These are phyloP conservation scores for Alternaria dauci DNA, from an alignment of 2,329 filamentous ascomycete species.

Conservation along the genomic window DNA sequence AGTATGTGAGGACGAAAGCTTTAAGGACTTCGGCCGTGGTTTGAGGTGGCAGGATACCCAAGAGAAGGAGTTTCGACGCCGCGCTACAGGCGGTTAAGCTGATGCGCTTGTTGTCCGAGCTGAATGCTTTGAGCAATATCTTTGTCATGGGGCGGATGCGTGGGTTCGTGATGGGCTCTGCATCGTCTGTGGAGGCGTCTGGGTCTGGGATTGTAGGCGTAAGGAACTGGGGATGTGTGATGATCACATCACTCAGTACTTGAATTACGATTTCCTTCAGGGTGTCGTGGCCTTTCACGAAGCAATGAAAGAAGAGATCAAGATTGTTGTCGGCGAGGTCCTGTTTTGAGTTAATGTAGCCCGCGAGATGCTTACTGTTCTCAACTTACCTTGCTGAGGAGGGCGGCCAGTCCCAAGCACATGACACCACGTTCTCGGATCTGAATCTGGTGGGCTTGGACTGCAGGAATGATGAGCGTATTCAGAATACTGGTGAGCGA, in stretches of 20 bases:
- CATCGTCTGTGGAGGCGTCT: slow-evolving; percentile 54
- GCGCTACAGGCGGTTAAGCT: slow-evolving; percentile 83
- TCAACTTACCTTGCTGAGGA: slow-evolving; percentile 77
- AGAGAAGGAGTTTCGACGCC: slow-evolving; percentile 85
- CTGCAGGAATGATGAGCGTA: slow-evolving; percentile 93
- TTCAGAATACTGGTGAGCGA: slow-evolving; percentile 98
- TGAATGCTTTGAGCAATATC: slow-evolving; percentile 81
- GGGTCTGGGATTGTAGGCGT: slow-evolving; percentile 59
- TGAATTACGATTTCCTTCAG: slow-evolving; percentile 91
- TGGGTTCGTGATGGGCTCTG: slow-evolving; percentile 40
- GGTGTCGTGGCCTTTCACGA: slow-evolving; percentile 87
- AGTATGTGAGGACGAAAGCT: slow-evolving; percentile 85
- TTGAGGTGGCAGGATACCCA: slow-evolving; percentile 68
- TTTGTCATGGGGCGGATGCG: slow-evolving; percentile 74
- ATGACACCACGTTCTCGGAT: slow-evolving; percentile 90
- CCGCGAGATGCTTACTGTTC: neutral
- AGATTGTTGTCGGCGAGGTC: slow-evolving; percentile 92
- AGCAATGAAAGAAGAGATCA: slow-evolving; percentile 93
- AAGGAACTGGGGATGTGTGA: slow-evolving; percentile 84
- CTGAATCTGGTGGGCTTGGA: slow-evolving; percentile 89
- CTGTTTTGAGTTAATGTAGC: slow-evolving; percentile 43
- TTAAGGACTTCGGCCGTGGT: slow-evolving; percentile 75
- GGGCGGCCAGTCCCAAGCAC: slow-evolving; percentile 87
- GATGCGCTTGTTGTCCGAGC: slow-evolving; percentile 72
- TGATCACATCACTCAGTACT: slow-evolving; percentile 91